These are phyloP conservation scores for Hanseniaspora jakobsenii DNA, from an alignment of 805 yeast species.

Conservation along the genomic window DNA sequence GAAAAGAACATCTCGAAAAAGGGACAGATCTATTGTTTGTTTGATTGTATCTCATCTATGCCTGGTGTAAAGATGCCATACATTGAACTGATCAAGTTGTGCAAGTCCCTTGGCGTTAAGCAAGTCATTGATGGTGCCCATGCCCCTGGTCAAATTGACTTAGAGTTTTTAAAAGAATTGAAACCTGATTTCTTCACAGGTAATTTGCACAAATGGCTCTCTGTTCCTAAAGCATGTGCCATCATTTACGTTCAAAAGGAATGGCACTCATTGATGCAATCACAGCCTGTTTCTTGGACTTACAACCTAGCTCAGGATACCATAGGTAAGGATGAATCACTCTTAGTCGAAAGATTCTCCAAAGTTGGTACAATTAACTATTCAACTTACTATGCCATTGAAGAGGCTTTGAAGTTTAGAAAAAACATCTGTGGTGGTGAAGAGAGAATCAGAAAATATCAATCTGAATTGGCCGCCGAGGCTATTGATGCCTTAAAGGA, in stretches of 20 bases:
- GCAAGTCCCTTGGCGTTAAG: constrained; percentile 36
- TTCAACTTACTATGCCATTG: constrained; percentile 33
- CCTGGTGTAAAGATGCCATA: constrained; percentile 55
- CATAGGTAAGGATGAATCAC: constrained; percentile 11
- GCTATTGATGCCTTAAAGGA: constrained; percentile 34
- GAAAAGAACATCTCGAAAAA: constrained; percentile 21
- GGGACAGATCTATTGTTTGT: constrained; percentile 32
- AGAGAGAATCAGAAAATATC: constrained; percentile 38
- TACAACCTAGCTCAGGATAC: constrained; percentile 17
- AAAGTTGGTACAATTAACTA: constrained; percentile 41
- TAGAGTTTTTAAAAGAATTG: constrained; percentile 31
- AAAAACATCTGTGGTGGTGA: constrained; percentile 44
- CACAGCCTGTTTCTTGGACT: constrained; percentile 46
- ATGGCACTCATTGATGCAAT: constrained; percentile 40
- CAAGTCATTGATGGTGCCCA: constrained; percentile 68
- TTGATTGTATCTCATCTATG: constrained; percentile 49
- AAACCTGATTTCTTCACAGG: constrained; percentile 50
- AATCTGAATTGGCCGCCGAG: constrained; percentile 33
- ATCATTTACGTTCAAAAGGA: constrained; percentile 44
- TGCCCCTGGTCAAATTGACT: constrained; percentile 42
- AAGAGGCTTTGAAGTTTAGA: constrained; percentile 44
- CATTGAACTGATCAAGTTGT: constrained; percentile 34
- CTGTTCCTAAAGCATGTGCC: constrained; percentile 46
- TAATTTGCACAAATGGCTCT: constrained; percentile 63
- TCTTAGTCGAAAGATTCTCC: constrained; percentile 33